Conservation (phyloP, 1,139 yeast genomes). For the Taphrina populina region DNA sequence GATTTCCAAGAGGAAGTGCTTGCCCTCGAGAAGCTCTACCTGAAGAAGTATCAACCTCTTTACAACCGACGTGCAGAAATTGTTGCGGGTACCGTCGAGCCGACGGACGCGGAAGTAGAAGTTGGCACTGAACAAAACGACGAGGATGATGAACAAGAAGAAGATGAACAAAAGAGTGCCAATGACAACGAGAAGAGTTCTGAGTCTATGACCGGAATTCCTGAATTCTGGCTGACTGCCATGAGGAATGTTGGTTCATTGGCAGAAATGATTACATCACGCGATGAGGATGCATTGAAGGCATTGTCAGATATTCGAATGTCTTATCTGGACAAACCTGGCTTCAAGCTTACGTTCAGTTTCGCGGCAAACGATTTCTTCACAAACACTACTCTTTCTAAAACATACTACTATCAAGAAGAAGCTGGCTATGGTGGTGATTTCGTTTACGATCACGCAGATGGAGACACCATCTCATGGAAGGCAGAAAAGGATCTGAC, state of each 20-base stretch:
- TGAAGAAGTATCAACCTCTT: constrained; percentile 71
- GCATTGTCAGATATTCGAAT: constrained; percentile 68
- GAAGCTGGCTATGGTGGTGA: constrained; percentile 95
- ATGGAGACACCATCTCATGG: constrained; percentile 88
- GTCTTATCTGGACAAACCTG: constrained; percentile 84
- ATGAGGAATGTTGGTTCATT: constrained; percentile 80
- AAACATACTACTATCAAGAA: constrained; percentile 90
- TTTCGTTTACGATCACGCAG: constrained; percentile 94
- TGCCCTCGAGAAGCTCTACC: constrained; percentile 79
- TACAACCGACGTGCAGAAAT: constrained; percentile 72
- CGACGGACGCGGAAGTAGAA: constrained; percentile 72
- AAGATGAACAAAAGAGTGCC: constrained; percentile 47
- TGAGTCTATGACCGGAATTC: constrained; percentile 62
- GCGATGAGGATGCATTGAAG: constrained; percentile 82
- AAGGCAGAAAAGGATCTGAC: constrained; percentile 79
- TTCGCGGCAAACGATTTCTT: constrained; percentile 76
- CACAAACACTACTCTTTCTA: constrained; percentile 66
- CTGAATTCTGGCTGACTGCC: constrained; percentile 96
- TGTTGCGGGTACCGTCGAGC: constrained; percentile 70
- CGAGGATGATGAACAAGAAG: constrained; percentile 40
- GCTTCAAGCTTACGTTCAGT: constrained; percentile 81
- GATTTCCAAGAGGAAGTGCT: constrained; percentile 88
- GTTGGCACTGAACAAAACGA: constrained; percentile 57
- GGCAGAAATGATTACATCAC: constrained; percentile 81
- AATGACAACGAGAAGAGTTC: constrained; percentile 33